Evolutionary conservation across 2,329 filamentous ascomycete genomes (phyloP), one percentile per base, ranked within the genome.

Genomic region (Magnaporthiopsis incrustans): DNA sequence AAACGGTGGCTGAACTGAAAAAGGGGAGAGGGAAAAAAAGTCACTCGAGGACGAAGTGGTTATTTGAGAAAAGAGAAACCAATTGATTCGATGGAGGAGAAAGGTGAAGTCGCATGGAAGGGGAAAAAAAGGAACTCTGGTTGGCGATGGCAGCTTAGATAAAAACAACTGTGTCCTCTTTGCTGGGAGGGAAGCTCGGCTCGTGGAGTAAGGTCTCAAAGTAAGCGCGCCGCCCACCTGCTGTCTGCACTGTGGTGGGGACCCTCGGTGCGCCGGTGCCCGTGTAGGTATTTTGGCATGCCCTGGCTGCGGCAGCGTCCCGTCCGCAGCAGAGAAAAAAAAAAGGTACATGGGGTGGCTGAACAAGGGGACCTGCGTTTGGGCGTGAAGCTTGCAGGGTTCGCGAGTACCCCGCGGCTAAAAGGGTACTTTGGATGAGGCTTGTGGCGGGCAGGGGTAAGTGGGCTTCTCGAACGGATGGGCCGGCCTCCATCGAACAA

Each of bases 81-180:
- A 35, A 61, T 27, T 32, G 25, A n/a, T 33, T 35, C 12, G 35
- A 44, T 56, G 18, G 33, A 12, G 33, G 11, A n/a, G 58, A n/a
- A 63, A 33, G 57, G 57, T 33, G 53, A 44, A 53, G 30, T 38
- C 53, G 30, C 35, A 32, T 3, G 3, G 27, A 30, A 30, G 26
- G 35, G 15, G 26, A 25, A 26, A 38, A 58, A 63, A 63, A 27
- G 50, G 26, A 58, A 58, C 44, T 8, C 22, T 53, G 44, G 44
- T 53, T 33, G 53, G 50, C 53, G 38, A 57, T 57, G 56, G 60
- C 35, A 58, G 61, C 61, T 63, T 63, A 44, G 61, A 58, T 63
- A 53, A 59, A 59, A 61, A 64, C 63, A 64, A 64, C 63, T 64
- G 63, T 64, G 63, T 64, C 63, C 63, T 64, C 61, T 64, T 60